Evolutionary conservation across 2,329 filamentous ascomycete species (phyloP).

Genomic region (Trichoderma aggressivum): DNA sequence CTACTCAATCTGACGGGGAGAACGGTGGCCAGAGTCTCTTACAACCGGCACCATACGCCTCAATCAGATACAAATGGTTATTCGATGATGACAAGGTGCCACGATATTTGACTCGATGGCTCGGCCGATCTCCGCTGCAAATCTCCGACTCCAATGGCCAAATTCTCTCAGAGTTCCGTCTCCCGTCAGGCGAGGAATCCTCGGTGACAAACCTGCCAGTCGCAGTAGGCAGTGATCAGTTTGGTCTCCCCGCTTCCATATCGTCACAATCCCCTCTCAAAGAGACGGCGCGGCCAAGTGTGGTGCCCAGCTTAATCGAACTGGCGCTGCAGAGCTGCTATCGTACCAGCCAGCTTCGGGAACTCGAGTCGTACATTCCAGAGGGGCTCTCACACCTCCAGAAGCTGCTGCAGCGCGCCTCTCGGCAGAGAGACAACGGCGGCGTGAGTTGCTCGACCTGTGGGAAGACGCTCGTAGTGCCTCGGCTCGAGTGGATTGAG

Average conservation of each 20-base stretch:
- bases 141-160: constrained; percentile 31
- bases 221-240: constrained; percentile 1
- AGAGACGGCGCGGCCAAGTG: constrained; percentile 26
- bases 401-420: constrained; percentile 39
- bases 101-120: constrained; percentile 25
- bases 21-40: constrained; percentile 6
- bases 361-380: constrained; percentile 43
- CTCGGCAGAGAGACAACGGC: constrained; percentile 44
- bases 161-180: constrained; percentile 30
- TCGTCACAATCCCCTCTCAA: constrained; percentile 9
- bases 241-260: constrained; percentile 6
- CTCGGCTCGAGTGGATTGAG: constrained; percentile 59
- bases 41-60: not conserved
- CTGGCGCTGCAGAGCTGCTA: constrained; percentile 47
- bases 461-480: constrained; percentile 45
- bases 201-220: constrained; percentile 25
- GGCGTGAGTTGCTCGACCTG: constrained; percentile 53
- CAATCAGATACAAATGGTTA: not conserved
- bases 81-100: not conserved
- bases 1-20: not conserved
- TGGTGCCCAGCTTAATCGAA: constrained; percentile 51
- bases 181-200: constrained; percentile 25
- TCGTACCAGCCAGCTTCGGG: constrained; percentile 39
- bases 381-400: constrained; percentile 40
- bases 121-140: constrained; percentile 34